These are phyloP conservation scores for Cladorrhinum sp. DNA, from an alignment of 2,329 filamentous ascomycete genomes.

Conservation along the genomic window DNA sequence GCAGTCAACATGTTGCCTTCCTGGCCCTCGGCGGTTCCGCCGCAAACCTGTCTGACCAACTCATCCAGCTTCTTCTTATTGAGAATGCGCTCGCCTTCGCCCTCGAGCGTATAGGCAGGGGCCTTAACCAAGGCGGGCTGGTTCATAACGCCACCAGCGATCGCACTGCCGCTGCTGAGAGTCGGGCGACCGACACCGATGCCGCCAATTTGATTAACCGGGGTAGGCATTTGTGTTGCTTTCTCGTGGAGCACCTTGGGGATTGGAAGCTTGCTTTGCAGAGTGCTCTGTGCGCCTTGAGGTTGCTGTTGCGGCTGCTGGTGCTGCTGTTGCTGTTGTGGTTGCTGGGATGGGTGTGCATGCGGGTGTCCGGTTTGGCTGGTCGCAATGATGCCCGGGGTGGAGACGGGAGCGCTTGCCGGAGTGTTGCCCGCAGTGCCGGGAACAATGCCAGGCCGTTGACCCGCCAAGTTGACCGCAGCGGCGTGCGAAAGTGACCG, in stretches of 20 bases:
- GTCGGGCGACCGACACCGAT: conserved; percentile 72
- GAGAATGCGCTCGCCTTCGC: conserved; percentile 87
- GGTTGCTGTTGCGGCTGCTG: not conserved
- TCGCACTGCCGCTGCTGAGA: conserved; percentile 72
- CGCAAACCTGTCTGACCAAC: conserved; percentile 88
- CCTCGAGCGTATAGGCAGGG: conserved; percentile 81
- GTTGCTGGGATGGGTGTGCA: conserved; percentile 44
- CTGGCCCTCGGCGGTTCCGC: conserved; percentile 67
- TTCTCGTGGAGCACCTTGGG: conserved; percentile 71
- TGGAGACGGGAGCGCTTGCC: conserved; percentile 24
- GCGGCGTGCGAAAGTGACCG: conserved; percentile 48
- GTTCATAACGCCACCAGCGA: conserved; percentile 76
- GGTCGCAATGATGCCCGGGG: conserved; percentile 32
- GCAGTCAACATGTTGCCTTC: conserved; percentile 78
- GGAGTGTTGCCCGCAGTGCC: conserved; percentile 18
- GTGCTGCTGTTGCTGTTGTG: conserved; percentile 34
- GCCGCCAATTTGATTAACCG: conserved; percentile 67
- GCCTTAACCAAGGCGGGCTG: conserved; percentile 82
- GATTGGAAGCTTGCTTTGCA: conserved; percentile 70
- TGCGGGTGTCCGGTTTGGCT: conserved; percentile 44
- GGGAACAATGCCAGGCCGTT: conserved; percentile 26
- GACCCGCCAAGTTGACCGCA: conserved; percentile 48
- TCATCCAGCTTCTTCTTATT: conserved; percentile 98
- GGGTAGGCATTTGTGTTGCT: conserved; percentile 66
- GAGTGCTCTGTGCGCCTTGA: conserved; percentile 32